Evolutionary conservation across 1,139 yeast species (phyloP).

Genomic region (Lodderomyces elongisporus): DNA sequence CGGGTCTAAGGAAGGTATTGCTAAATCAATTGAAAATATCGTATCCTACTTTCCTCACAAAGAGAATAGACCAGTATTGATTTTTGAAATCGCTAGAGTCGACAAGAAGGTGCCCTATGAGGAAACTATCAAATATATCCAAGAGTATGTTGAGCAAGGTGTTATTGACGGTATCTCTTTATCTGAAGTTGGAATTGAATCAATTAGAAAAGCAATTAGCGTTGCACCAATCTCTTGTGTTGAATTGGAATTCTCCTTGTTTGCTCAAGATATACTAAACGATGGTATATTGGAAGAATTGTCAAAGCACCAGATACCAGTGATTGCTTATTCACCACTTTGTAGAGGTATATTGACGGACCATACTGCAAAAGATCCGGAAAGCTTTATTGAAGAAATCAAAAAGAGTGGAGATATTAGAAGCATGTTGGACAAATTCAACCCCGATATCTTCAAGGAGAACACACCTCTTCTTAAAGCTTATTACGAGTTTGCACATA

Average conservation of each 20-base stretch:
- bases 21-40: constrained; percentile 47
- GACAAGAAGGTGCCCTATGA: constrained; percentile 47
- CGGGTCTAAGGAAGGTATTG: constrained; percentile 45
- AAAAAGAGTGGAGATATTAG: constrained; percentile 57
- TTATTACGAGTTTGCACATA: constrained; percentile 46
- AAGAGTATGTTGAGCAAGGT: constrained; percentile 51
- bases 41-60: constrained; percentile 35
- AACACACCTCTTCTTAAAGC: constrained; percentile 45
- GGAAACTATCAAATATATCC: constrained; percentile 46
- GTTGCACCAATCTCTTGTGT: constrained; percentile 56
- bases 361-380: constrained; percentile 33
- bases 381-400: constrained; percentile 30
- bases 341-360: constrained; percentile 80
- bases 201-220: constrained; percentile 50
- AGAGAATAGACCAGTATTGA: constrained; percentile 34
- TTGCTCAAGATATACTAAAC: constrained; percentile 51
- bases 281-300: constrained; percentile 62
- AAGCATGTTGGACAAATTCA: constrained; percentile 51
- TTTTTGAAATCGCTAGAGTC: constrained; percentile 68
- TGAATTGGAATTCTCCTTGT: constrained; percentile 71
- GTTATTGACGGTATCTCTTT: constrained; percentile 62
- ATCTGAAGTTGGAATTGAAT: constrained; percentile 61
- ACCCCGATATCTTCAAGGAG: constrained; percentile 47
- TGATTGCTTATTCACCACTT: constrained; percentile 77
- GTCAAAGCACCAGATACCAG: constrained; percentile 46